Conservation (phyloP, 2,329 filamentous ascomycete species). For the Tolypocladium endophyticum region DNA sequence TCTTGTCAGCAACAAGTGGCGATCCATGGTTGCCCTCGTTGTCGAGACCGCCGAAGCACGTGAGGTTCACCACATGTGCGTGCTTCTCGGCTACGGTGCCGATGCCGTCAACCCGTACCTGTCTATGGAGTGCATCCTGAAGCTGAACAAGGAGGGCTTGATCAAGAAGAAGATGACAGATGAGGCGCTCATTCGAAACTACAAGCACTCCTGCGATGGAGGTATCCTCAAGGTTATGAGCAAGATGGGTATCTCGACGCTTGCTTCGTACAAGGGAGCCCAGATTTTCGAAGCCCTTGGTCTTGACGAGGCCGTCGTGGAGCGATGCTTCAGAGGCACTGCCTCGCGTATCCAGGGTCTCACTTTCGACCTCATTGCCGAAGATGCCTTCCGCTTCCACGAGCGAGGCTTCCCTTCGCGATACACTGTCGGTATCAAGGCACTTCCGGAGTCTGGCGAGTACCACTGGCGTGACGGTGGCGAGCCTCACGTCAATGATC, state of each 20-base stretch:
- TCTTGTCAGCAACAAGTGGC: slow-evolving; percentile 90
- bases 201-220: slow-evolving; percentile 92
- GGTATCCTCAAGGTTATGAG: slow-evolving; percentile 98
- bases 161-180: slow-evolving; percentile 83
- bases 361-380: slow-evolving; percentile 86
- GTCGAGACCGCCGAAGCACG: slow-evolving; percentile 91
- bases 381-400: slow-evolving; percentile 90
- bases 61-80: slow-evolving; percentile 98
- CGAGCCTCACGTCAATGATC: slow-evolving; percentile 91
- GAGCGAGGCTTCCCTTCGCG: slow-evolving; percentile 84
- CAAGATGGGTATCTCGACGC: slow-evolving; percentile 97
- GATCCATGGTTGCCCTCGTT: slow-evolving; percentile 75
- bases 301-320: slow-evolving; percentile 83
- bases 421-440: slow-evolving; percentile 64
- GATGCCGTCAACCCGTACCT: slow-evolving; percentile 94
- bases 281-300: slow-evolving; percentile 97
- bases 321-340: slow-evolving; percentile 89
- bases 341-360: slow-evolving; percentile 90
- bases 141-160: slow-evolving; percentile 86
- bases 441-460: slow-evolving; percentile 84
- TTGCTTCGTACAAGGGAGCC: slow-evolving; percentile 93
- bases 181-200: slow-evolving; percentile 81
- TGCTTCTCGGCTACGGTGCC: slow-evolving; percentile 89
- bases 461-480: slow-evolving; percentile 98
- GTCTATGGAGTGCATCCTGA: slow-evolving; percentile 91